Percentiles rank a stretch among this genome's conserved stretches.
Conservation (phyloP, 768 basidiomycete genomes). For the Kwoniella bestiolae region DNA sequence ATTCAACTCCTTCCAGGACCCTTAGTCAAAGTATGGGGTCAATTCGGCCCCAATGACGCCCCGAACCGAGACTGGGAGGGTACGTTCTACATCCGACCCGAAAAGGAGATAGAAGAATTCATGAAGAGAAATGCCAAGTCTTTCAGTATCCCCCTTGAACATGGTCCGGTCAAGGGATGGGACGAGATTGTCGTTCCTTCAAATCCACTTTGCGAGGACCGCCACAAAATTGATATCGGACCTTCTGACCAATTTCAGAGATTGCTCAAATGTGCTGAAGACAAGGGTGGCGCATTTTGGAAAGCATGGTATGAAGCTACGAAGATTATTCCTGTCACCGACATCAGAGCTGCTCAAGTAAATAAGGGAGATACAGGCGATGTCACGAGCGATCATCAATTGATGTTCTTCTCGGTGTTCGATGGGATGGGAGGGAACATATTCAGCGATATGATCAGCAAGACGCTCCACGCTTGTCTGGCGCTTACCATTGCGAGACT, state of each 20-base stretch:
- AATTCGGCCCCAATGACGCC: background rate
- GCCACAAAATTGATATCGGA: constrained; percentile 72
- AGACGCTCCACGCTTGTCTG: constrained; percentile 80
- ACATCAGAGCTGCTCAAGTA: background rate
- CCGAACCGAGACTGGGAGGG: constrained; percentile 1
- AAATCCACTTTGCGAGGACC: constrained; percentile 91
- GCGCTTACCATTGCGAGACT: constrained; percentile 67
- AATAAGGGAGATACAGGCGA: constrained; percentile 51
- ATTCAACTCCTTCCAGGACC: constrained; percentile 1
- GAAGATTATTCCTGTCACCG: background rate
- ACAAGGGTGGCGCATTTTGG: constrained; percentile 58
- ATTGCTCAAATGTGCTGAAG: constrained; percentile 58
- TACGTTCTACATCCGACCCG: background rate
- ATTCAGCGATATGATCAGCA: constrained; percentile 81
- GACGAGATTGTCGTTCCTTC: constrained; percentile 77
- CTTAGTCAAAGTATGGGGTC: constrained; percentile 3
- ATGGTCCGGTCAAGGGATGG: constrained; percentile 58
- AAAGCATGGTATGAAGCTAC: background rate
- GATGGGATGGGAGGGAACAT: constrained; percentile 72
- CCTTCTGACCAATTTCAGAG: constrained; percentile 35
- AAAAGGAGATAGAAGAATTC: background rate
- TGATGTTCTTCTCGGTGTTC: constrained; percentile 82
- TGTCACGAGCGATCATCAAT: constrained; percentile 63
- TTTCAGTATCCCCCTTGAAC: background rate
- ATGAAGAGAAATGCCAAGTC: constrained; percentile 1